A percentile compares a stretch with the other conserved stretches of the same genome.
Evolutionary conservation across 371 early-diverging fungal genomes (phyloP).

Genomic region (Actinomortierella wolfii): DNA sequence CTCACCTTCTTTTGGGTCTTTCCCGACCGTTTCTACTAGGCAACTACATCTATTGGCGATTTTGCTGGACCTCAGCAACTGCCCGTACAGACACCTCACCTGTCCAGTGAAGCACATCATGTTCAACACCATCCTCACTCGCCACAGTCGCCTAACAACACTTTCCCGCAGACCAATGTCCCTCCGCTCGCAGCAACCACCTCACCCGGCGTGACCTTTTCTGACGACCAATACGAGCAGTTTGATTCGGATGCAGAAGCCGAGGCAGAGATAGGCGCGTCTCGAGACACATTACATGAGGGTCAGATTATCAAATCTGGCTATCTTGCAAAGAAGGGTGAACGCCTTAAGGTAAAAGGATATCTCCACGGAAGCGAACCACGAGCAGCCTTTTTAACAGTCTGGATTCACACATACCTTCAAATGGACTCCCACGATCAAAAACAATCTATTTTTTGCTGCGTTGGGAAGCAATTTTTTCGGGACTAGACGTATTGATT

Average conservation of each 20-base stretch:
- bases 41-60: too few species aligned
- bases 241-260: slow-evolving; percentile 57
- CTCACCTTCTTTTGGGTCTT: too few species aligned
- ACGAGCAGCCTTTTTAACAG: background rate
- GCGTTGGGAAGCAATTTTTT: slow-evolving; percentile 2
- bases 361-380: background rate
- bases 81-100: too few species aligned
- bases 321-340: slow-evolving; percentile 80
- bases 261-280: slow-evolving; percentile 53
- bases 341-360: slow-evolving; percentile 46
- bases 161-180: too few species aligned
- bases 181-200: too few species aligned
- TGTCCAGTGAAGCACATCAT: too few species aligned
- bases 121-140: too few species aligned
- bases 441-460: background rate
- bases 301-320: slow-evolving; percentile 72
- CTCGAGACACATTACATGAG: slow-evolving; percentile 59
- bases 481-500: too few species aligned
- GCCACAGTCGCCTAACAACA: too few species aligned
- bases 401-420: background rate
- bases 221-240: slow-evolving; percentile 51
- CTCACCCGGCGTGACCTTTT: slow-evolving; percentile 33
- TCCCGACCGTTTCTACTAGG: too few species aligned
- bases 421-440: background rate
- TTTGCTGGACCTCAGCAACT: too few species aligned